A percentile compares a stretch with the other conserved stretches of the same genome.
Conservation (phyloP, 768 basidiomycete species). For the Pleurotus citrinopileatus region DNA sequence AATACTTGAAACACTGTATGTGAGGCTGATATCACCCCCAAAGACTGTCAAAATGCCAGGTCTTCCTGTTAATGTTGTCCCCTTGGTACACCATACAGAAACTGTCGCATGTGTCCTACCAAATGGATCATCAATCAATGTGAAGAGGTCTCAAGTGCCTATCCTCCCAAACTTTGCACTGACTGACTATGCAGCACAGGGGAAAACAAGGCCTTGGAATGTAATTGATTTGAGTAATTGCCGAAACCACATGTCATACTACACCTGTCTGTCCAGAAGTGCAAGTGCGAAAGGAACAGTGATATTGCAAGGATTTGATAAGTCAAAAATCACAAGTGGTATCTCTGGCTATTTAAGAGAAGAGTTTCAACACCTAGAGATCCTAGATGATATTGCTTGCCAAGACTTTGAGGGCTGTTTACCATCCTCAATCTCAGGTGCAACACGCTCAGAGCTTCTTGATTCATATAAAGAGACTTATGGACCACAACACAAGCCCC, state of each 20-base stretch:
- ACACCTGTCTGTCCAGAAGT: constrained; percentile 26
- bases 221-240: constrained; percentile 21
- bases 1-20: constrained; percentile 27
- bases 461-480: neutral
- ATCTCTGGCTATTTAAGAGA: constrained; percentile 15
- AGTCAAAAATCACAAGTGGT: constrained; percentile 17
- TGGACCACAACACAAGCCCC: neutral
- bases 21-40: constrained; percentile 23
- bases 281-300: constrained; percentile 22
- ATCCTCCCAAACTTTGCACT: constrained; percentile 27
- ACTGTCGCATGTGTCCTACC: constrained; percentile 14
- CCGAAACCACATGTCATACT: constrained; percentile 18
- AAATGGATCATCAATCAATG: constrained; percentile 15
- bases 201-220: constrained; percentile 23
- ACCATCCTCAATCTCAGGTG: neutral
- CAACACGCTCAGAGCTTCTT: neutral
- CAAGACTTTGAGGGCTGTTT: neutral
- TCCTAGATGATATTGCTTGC: constrained; percentile 26
- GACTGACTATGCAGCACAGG: constrained; percentile 23
- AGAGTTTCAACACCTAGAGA: constrained; percentile 25
- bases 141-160: constrained; percentile 20
- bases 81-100: constrained; percentile 13
- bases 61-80: constrained; percentile 31
- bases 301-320: constrained; percentile 23
- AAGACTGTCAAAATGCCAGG: constrained; percentile 19